These are phyloP conservation scores for Hippophae gyantsensis DNA, from an alignment of 306 rosid species.

Conservation along the genomic window DNA sequence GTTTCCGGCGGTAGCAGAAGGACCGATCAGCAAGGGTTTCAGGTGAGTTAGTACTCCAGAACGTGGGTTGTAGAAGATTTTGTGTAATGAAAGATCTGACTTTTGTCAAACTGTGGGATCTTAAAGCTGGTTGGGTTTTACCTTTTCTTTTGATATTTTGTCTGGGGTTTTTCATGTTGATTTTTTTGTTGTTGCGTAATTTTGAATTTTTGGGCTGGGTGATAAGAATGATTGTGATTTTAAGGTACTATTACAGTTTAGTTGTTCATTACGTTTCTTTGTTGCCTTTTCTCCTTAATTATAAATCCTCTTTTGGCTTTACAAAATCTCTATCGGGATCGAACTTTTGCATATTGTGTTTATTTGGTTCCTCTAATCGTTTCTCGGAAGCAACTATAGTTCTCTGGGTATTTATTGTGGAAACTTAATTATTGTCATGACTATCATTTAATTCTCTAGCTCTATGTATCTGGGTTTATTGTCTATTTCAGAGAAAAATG, in stretches of 20 bases:
- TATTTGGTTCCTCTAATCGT: neutral
- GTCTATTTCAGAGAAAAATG: neutral
- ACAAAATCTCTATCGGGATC: constrained; percentile 6
- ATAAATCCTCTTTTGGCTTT: neutral
- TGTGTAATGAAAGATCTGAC: constrained; percentile 19
- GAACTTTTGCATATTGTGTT: constrained; percentile 1
- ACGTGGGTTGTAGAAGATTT: neutral
- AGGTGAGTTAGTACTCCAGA: constrained; percentile 31
- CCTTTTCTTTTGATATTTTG: constrained; percentile 6
- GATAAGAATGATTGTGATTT: constrained; percentile 3
- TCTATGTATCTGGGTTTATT: neutral
- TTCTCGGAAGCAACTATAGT: neutral
- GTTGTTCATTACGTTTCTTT: neutral
- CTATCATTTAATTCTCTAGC: neutral
- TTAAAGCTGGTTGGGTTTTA: constrained; percentile 16
- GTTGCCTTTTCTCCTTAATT: neutral
- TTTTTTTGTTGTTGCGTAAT: constrained; percentile 21
- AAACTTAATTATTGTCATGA: neutral
- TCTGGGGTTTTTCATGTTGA: constrained; percentile 7
- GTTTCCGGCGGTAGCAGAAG: constrained; percentile 20
- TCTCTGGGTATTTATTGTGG: neutral
- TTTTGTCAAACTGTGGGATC: constrained; percentile 1
- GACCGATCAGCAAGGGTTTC: constrained; percentile 38
- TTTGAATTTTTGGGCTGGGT: constrained; percentile 26
- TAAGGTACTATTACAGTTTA: neutral